Evolutionary conservation across 2,329 filamentous ascomycete species (phyloP), one percentile per base, ranked within the genome.

Genomic region (Emmonsia crescens): DNA sequence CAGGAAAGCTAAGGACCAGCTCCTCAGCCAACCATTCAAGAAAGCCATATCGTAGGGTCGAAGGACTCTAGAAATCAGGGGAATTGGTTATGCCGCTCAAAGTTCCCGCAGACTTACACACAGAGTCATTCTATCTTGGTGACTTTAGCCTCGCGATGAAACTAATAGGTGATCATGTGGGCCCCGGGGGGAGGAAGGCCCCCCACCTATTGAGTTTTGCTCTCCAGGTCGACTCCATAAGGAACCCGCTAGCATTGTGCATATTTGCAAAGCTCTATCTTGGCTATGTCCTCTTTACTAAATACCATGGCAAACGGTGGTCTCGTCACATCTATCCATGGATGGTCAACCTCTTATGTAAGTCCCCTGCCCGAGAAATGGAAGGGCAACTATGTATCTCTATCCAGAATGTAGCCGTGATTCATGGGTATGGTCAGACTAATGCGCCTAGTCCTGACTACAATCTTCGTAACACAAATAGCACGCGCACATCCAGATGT

Each of bases 401-500:
- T 5, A 55, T 14, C 31, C 59, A 9, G 59, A 55, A 12, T 19
- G 19, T 24, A 29, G 29, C 33, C 48, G 10, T 38, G 59, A 60
- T 55, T 19, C 12, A 3, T 60, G 59, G 59, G 59, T 54, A 60
- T 54, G 59, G 55, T 48, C 44, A 38, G 16, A 42, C 29, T 42
- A 42, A 19, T 5, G 55, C n/a, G 33, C 46, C 59, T 5, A 8
- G 27, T 42, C 48, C 48, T 10, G 36, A 38, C 6, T 27, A n/a
- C 19, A 27, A 12, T 8, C 31, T 60, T 52, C 3, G 31, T n/a
- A 42, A 33, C 59, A 42, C 14, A 19, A 5, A 36, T 60, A 12
- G 59, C 46, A 54, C n/a, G 16, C 38, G 2, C 24, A 14, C 59
- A 31, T 62, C 63, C 65, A 1, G 67, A 71, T 5, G 57, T 60